These are phyloP conservation scores for Trichophyton schoenleinii DNA, from an alignment of 2,329 filamentous ascomycete species.

Conservation along the genomic window DNA sequence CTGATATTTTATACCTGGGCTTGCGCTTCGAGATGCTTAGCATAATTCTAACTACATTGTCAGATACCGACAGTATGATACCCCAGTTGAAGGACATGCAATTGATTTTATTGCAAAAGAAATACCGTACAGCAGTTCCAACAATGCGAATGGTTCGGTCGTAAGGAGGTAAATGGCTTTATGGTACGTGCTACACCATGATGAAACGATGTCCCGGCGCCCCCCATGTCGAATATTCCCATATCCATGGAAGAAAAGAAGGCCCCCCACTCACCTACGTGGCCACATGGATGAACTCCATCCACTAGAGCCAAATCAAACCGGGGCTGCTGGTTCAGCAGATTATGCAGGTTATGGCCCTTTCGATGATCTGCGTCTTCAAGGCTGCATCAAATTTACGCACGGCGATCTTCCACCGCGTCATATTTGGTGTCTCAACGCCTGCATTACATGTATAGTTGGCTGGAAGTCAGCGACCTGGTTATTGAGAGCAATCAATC, in stretches of 20 bases:
- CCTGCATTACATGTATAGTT: conserved; percentile 18
- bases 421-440: conserved; percentile 17
- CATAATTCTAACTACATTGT: not conserved
- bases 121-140: conserved; percentile 21
- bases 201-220: conserved; percentile 32
- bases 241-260: conserved; percentile 8
- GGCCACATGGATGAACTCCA: conserved; percentile 12
- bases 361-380: conserved; percentile 20
- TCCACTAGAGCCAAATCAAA: conserved; percentile 7
- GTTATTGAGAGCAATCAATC: conserved; percentile 36
- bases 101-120: not conserved
- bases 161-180: conserved; percentile 23
- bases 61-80: not conserved
- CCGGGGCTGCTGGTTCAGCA: conserved; percentile 11
- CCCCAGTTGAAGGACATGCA: not conserved
- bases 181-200: conserved; percentile 33
- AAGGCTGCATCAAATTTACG: conserved; percentile 13
- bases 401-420: conserved; percentile 20
- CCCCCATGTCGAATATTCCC: conserved; percentile 13
- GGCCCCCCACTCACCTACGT: conserved; percentile 9
- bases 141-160: conserved; percentile 35
- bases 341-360: conserved; percentile 14
- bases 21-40: not conserved
- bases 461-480: conserved; percentile 36
- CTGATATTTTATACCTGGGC: not conserved